Evolutionary conservation across 768 basidiomycete genomes (phyloP), one percentile per base, ranked within the genome.

Genomic region (Lenzites betulinus): DNA sequence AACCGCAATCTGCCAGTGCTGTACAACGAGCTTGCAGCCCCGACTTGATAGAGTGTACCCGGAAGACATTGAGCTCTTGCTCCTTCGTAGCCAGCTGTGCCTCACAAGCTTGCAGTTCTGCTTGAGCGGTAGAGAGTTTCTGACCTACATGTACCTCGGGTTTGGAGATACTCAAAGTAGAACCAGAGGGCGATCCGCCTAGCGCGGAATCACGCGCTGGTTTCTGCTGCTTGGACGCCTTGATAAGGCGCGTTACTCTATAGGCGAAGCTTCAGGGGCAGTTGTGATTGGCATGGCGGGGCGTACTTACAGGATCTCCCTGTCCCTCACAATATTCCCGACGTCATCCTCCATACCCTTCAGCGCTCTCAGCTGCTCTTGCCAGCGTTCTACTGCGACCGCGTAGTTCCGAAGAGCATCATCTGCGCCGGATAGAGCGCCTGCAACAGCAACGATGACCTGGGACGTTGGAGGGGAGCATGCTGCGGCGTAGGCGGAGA

Each of bases 21-120:
- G 75, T 77, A 63, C 84, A 86, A 3, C 92, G 79, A 3, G 77
- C 75, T 1, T 82, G 78, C 22, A 94, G 76, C 0, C 90, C 90
- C 43, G 85, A 81, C 7, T 80, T 76, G 13, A 90, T 78, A 8
- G 86, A 77, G n/a, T 75, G 75, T n/a, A 76, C 71, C 0, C 90
- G 78, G 49, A 80, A 74, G 0, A 68, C 67, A 6, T 81, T 81
- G 7, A 92, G 79, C 58, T 87, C 87, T 20, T 74, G 79, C 69
- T 94, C 90, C 70, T 90, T 90, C 26, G 75, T 60, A 0, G 86
- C 86, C 2, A 94, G 79, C 55, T 88, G 88, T 0, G 82, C 77
- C 69, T 94, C 92, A 70, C 92, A 94, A 9, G 90, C 92, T 66
- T 92, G 91, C 20, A 93, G 77, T 63, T 93, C 89, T 0, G 86